These are phyloP conservation scores for Penicillium sp. DNA, from an alignment of 2,329 filamentous ascomycete species.

Conservation along the genomic window DNA sequence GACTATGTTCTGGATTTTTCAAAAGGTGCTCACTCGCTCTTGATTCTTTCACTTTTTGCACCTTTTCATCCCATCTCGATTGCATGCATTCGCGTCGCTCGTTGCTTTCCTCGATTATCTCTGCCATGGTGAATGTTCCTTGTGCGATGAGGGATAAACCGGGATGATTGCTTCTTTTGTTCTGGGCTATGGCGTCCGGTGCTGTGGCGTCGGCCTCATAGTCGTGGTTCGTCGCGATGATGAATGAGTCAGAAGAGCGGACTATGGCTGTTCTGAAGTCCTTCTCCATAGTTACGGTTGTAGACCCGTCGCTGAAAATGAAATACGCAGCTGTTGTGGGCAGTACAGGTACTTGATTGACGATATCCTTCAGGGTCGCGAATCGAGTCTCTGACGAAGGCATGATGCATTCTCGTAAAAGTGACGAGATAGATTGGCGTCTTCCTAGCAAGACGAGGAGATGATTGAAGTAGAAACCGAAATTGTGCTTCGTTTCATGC, in stretches of 20 bases:
- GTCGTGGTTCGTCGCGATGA: slow-evolving; percentile 55
- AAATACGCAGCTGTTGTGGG: slow-evolving; percentile 54
- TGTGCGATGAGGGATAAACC: slow-evolving; percentile 16
- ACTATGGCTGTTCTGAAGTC: slow-evolving; percentile 46
- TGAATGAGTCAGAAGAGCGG: slow-evolving; percentile 46
- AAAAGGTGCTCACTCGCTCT: background rate
- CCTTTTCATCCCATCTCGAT: slow-evolving; percentile 35
- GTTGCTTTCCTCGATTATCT: slow-evolving; percentile 32
- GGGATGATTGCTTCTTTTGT: slow-evolving; percentile 14
- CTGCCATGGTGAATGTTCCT: slow-evolving; percentile 17
- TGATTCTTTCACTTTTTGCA: slow-evolving; percentile 13
- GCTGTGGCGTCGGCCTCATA: slow-evolving; percentile 16
- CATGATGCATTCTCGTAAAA: slow-evolving; percentile 44
- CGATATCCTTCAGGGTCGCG: slow-evolving; percentile 24
- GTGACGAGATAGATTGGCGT: slow-evolving; percentile 50
- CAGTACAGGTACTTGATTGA: slow-evolving; percentile 31
- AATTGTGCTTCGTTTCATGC: slow-evolving; percentile 41
- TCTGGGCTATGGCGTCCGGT: slow-evolving; percentile 17
- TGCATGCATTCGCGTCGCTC: slow-evolving; percentile 35
- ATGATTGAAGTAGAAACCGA: slow-evolving; percentile 46
- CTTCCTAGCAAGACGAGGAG: slow-evolving; percentile 51
- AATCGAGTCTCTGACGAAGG: slow-evolving; percentile 16
- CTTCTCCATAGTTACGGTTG: slow-evolving; percentile 51
- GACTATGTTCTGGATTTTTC: too few relatives aligned
- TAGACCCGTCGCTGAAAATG: slow-evolving; percentile 48